phyloP scores from a whole-genome alignment of 2,329 filamentous ascomycete genomes.

The Alternaria postmessia region DNA sequence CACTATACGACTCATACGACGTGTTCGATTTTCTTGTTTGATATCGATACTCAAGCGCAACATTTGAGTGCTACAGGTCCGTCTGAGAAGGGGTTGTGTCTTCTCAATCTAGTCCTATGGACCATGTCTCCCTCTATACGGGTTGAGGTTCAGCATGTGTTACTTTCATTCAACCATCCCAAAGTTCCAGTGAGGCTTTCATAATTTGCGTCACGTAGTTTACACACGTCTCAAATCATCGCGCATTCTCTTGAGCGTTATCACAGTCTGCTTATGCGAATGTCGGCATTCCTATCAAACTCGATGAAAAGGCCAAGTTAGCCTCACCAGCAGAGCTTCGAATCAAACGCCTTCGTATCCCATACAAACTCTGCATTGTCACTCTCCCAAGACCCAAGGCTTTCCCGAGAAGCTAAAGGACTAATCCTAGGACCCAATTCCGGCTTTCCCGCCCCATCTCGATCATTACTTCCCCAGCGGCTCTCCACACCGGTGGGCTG shows the following conservation, averaged over 20 bases:
- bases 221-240: neutral
- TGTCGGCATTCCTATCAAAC: neutral
- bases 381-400: neutral
- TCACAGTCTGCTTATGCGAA: neutral
- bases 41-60: neutral
- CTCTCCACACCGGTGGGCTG: neutral
- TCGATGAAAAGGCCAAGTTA: neutral
- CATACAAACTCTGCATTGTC: neutral
- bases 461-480: neutral
- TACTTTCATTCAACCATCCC: neutral
- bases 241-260: neutral
- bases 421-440: neutral
- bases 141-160: neutral
- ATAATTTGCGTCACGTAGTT: neutral
- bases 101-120: neutral
- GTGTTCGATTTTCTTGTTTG: neutral
- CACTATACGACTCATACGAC: neutral
- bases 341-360: conserved; percentile 5
- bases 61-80: neutral
- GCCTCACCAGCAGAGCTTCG: conserved; percentile 7
- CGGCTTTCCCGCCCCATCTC: neutral
- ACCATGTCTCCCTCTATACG: neutral
- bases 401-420: conserved; percentile 1
- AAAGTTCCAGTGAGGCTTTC: neutral
- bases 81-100: neutral